Evolutionary conservation across 2,329 filamentous ascomycete species (phyloP), one percentile per base, ranked within the genome.

Genomic region (Claviceps capensis): DNA sequence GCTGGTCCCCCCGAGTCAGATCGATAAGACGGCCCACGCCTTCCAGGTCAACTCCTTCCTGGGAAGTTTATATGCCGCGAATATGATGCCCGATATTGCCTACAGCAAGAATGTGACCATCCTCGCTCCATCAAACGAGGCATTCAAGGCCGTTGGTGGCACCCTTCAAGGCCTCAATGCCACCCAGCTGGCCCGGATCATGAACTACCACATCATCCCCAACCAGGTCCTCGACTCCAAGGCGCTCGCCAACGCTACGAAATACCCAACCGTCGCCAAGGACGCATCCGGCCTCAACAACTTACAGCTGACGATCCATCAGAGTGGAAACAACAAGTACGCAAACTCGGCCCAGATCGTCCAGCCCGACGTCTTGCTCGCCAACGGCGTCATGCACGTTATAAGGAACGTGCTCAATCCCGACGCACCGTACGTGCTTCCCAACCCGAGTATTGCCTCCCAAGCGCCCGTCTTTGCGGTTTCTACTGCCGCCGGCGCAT

Each of bases 121-220:
- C 55, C 85, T 86, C 56, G 80, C 76, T 0, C 82, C 83, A 1
- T 73, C 68, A 60, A 81, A 84, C 62, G 67, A 67, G 2, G 81
- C 81, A 13, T 81, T 85, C 67, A 68, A 74, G 37, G 64, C 68
- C 26, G 77, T 85, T 44, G 78, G 75, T 52, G 77, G 72, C 48
- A 67, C 73, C 26, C 60, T 80, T 11, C 62, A 65, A 30, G 71
- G 72, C 53, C 63, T 82, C 34, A 70, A 69, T 23, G 61, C 65
- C 0, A 63, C 71, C 4, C 63, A 78, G 14, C 68, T 85, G 1
- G 63, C 70, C 2, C 63, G 63, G 30, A 72, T 86, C 49, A 70
- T 86, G 37, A 66, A 72, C 26, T 87, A 87, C 66, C 83, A 88
- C 62, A 72, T 86, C 49, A 66, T 86, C 45, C 71, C 73, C n/a